A percentile compares a stretch with the other conserved stretches of the same genome.
Evolutionary conservation across 2,329 filamentous ascomycete species (phyloP).

Genomic region (Dothideomycetes sp.): DNA sequence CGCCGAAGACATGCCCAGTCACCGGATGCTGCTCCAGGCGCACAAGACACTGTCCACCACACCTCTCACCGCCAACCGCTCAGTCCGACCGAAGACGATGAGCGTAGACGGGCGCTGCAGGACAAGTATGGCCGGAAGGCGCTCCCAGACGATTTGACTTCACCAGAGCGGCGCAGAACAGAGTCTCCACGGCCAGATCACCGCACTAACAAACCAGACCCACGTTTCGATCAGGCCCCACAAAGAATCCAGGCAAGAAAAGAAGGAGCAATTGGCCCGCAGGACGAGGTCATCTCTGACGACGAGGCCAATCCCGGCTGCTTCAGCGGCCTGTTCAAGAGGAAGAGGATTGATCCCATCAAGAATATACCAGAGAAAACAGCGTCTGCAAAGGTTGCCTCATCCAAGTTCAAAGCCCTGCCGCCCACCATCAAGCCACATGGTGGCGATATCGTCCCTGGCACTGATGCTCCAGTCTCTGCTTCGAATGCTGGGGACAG

Average conservation of each 20-base stretch:
- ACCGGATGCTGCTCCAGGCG: no score
- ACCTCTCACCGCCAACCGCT: no score
- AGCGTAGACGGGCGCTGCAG: neutral
- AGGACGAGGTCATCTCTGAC: slow-evolving; percentile 11
- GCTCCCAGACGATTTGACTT: neutral
- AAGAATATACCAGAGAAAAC: slow-evolving; percentile 10
- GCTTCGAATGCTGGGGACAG: slow-evolving; percentile 72
- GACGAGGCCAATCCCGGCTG: slow-evolving; percentile 17
- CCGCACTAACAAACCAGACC: neutral
- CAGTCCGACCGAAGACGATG: neutral
- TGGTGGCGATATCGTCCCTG: slow-evolving; percentile 38
- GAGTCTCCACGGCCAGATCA: neutral
- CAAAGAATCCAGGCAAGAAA: neutral
- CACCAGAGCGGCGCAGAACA: neutral
- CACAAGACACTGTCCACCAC: no score
- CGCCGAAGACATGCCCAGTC: no score
- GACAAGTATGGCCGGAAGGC: neutral
- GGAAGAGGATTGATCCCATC: slow-evolving; percentile 16
- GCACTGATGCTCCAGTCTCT: slow-evolving; percentile 66
- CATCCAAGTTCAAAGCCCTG: slow-evolving; percentile 7
- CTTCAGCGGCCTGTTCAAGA: slow-evolving; percentile 22
- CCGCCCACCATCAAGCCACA: slow-evolving; percentile 29
- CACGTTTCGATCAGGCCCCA: neutral
- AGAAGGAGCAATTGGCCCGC: neutral
- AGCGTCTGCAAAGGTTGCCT: slow-evolving; percentile 9